Conservation (phyloP, 2,329 filamentous ascomycete species). For the Xylariaceae sp. region DNA sequence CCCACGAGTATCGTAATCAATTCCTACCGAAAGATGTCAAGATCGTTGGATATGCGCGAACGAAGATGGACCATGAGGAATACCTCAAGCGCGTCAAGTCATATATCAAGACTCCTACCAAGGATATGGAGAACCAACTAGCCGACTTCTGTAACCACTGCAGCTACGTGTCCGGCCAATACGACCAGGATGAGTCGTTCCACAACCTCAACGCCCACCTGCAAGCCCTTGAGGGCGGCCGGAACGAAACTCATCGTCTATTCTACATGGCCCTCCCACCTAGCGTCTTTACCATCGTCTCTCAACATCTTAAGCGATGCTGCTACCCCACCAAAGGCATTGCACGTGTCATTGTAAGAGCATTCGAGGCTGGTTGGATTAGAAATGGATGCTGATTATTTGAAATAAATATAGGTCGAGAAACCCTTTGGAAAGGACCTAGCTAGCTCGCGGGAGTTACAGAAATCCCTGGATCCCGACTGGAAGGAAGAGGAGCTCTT, state of each 20-base stretch:
- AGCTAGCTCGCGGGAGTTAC: slow-evolving; percentile 88
- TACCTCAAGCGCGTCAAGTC: slow-evolving; percentile 93
- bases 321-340: slow-evolving; percentile 93
- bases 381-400: slow-evolving; percentile 9
- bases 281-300: slow-evolving; percentile 97
- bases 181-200: slow-evolving; percentile 96
- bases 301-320: slow-evolving; percentile 94
- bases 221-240: slow-evolving; percentile 79
- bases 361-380: not conserved
- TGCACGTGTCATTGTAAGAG: slow-evolving; percentile 85
- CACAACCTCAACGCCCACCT: slow-evolving; percentile 82
- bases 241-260: slow-evolving; percentile 83
- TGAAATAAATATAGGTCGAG: slow-evolving; percentile 69
- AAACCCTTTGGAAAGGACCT: slow-evolving; percentile 99
- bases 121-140: slow-evolving; percentile 94
- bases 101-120: slow-evolving; percentile 98
- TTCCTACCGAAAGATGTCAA: slow-evolving; percentile 96
- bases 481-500: slow-evolving; percentile 99
- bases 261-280: slow-evolving; percentile 99
- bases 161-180: slow-evolving; percentile 95
- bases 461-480: slow-evolving; percentile 92
- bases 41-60: slow-evolving; percentile 98
- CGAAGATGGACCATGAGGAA: slow-evolving; percentile 98
- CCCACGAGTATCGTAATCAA: slow-evolving; percentile 86
- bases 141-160: slow-evolving; percentile 86